Evolutionary conservation across 768 basidiomycete species (phyloP).

Genomic region (Hydnum rufescens): DNA sequence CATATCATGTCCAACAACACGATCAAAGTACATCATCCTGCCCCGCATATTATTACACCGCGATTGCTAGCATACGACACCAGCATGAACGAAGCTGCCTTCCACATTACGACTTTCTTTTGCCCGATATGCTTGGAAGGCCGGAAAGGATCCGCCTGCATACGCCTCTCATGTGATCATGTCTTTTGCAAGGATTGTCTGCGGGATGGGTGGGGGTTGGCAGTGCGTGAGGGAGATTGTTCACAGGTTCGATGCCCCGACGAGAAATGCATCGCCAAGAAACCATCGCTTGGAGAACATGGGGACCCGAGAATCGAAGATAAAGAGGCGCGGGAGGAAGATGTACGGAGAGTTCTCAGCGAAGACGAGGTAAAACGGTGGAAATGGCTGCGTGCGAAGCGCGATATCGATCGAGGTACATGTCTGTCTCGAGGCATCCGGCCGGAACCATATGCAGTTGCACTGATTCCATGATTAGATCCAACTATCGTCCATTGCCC

Average conservation of each 20-base stretch:
- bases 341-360: slow-evolving; percentile 50
- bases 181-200: slow-evolving; percentile 73
- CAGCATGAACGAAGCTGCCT: slow-evolving; percentile 28
- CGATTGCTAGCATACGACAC: slow-evolving; percentile 31
- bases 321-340: slow-evolving; percentile 39
- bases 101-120: slow-evolving; percentile 41
- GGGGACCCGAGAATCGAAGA: not conserved
- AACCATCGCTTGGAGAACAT: slow-evolving; percentile 13
- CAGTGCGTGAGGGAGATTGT: slow-evolving; percentile 62
- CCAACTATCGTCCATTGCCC: slow-evolving; percentile 70
- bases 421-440: not conserved
- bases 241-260: slow-evolving; percentile 65
- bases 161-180: slow-evolving; percentile 45
- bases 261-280: slow-evolving; percentile 50
- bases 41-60: slow-evolving; percentile 19
- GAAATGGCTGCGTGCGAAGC: slow-evolving; percentile 59
- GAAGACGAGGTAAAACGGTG: slow-evolving; percentile 48
- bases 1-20: not conserved
- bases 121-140: slow-evolving; percentile 63
- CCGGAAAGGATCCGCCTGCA: slow-evolving; percentile 54
- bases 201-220: slow-evolving; percentile 61
- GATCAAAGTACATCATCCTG: slow-evolving; percentile 28
- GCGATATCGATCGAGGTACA: slow-evolving; percentile 49
- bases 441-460: slow-evolving; percentile 1
- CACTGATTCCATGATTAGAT: slow-evolving; percentile 24